These are phyloP conservation scores for Paraglomus brasilianum DNA, from an alignment of 192 early-diverging fungal species.

Conservation along the genomic window DNA sequence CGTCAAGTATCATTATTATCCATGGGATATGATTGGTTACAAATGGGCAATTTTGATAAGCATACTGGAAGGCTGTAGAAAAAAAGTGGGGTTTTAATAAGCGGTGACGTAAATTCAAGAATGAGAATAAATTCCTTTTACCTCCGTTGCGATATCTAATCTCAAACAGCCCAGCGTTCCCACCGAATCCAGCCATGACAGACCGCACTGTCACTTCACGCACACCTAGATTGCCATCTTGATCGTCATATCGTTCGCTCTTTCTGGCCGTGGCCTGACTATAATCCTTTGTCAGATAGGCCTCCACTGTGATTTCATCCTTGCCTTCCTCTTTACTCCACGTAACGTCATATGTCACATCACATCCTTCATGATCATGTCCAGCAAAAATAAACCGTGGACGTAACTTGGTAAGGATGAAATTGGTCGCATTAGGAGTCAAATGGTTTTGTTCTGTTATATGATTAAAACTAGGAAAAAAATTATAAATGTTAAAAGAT, in stretches of 20 bases:
- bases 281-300: slow-evolving; percentile 38
- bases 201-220: slow-evolving; percentile 63
- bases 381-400: slow-evolving; percentile 61
- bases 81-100: neutral
- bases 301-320: slow-evolving; percentile 31
- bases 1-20: slow-evolving; percentile 7
- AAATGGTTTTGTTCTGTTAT: slow-evolving; percentile 61
- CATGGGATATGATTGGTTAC: slow-evolving; percentile 30
- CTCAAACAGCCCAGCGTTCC: slow-evolving; percentile 63
- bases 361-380: slow-evolving; percentile 65
- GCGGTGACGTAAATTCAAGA: neutral
- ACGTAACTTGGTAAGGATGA: slow-evolving; percentile 53
- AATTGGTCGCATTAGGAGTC: slow-evolving; percentile 52
- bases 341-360: slow-evolving; percentile 41
- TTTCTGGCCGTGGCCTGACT: slow-evolving; percentile 29
- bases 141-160: slow-evolving; percentile 31
- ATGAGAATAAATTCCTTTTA: neutral
- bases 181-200: slow-evolving; percentile 59
- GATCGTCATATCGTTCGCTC: slow-evolving; percentile 29
- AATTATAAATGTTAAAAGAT: neutral
- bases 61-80: slow-evolving; percentile 24
- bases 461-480: neutral
- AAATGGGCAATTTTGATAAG: slow-evolving; percentile 29
- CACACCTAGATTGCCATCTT: slow-evolving; percentile 11
- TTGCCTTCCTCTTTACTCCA: neutral